phyloP scores from a whole-genome alignment of 306 rosid species.

The Trichosanthes cucumerina region DNA sequence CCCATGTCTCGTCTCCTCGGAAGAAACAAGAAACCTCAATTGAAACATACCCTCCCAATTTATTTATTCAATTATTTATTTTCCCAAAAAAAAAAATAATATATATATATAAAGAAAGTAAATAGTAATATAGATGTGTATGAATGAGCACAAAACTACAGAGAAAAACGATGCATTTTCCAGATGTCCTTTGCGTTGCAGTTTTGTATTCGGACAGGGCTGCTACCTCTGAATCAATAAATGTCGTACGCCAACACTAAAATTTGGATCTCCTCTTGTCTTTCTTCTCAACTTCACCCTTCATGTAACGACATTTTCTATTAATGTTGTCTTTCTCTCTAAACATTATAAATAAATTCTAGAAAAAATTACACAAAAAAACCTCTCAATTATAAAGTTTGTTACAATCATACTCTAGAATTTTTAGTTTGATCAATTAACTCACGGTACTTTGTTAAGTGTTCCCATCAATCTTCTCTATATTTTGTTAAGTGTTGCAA shows the following conservation, averaged over 20 bases:
- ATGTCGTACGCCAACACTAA: not conserved
- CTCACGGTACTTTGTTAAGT: no score
- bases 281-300: not conserved
- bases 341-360: no score
- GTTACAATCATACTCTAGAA: no score
- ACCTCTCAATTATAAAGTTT: no score
- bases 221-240: constrained; percentile 1
- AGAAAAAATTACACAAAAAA: no score
- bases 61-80: not conserved
- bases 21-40: constrained; percentile 6
- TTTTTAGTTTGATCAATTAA: no score
- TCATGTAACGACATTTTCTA: not conserved
- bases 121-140: not conserved
- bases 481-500: no score
- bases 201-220: constrained; percentile 2
- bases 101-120: not conserved
- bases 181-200: constrained; percentile 12
- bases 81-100: not conserved
- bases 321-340: not conserved
- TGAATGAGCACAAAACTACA: not conserved
- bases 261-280: not conserved
- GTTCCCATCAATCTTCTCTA: no score
- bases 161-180: not conserved
- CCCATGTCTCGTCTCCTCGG: not conserved
- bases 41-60: not conserved